Evolutionary conservation across 2,329 filamentous ascomycete genomes (phyloP).

Genomic region (Trichophyton mentagrophytes): DNA sequence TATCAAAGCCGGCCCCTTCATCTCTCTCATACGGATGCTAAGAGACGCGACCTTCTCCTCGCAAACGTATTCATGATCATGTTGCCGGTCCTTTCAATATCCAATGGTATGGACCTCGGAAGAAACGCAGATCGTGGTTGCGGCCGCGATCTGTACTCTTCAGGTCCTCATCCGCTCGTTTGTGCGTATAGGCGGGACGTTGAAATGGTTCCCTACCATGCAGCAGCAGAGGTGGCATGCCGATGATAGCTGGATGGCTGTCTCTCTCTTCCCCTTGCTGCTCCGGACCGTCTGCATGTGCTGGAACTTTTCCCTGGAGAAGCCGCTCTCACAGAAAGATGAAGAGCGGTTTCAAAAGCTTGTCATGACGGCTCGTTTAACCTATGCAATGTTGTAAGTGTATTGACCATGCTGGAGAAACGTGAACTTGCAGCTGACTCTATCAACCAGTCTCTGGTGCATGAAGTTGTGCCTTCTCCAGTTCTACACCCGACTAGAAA

Average conservation of each 20-base stretch:
- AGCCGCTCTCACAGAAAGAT: neutral
- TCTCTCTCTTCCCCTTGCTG: slow-evolving; percentile 11
- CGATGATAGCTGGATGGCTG: slow-evolving; percentile 15
- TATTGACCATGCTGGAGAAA: neutral
- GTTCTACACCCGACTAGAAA: slow-evolving; percentile 13
- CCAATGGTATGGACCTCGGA: slow-evolving; percentile 15
- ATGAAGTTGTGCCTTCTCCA: slow-evolving; percentile 14
- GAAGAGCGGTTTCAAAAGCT: slow-evolving; percentile 9
- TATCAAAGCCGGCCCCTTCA: neutral
- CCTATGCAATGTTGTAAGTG: slow-evolving; percentile 11
- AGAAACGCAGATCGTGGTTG: slow-evolving; percentile 11
- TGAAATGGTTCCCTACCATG: slow-evolving; percentile 7
- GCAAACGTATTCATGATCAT: neutral
- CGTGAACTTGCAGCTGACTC: no score
- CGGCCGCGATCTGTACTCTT: slow-evolving; percentile 9
- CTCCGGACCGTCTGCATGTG: slow-evolving; percentile 8
- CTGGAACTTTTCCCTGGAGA: slow-evolving; percentile 9
- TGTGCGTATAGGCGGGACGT: slow-evolving; percentile 9
- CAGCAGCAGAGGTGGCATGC: slow-evolving; percentile 12
- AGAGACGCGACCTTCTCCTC: neutral
- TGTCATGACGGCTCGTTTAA: slow-evolving; percentile 10
- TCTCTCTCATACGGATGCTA: neutral
- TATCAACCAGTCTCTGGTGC: slow-evolving; percentile 12
- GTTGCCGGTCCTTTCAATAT: slow-evolving; percentile 1
- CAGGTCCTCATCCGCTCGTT: slow-evolving; percentile 12